A percentile compares a stretch with the other conserved stretches of the same genome.
phyloP scores from a whole-genome alignment of 306 rosid genomes.

The Rosa rugosa region DNA sequence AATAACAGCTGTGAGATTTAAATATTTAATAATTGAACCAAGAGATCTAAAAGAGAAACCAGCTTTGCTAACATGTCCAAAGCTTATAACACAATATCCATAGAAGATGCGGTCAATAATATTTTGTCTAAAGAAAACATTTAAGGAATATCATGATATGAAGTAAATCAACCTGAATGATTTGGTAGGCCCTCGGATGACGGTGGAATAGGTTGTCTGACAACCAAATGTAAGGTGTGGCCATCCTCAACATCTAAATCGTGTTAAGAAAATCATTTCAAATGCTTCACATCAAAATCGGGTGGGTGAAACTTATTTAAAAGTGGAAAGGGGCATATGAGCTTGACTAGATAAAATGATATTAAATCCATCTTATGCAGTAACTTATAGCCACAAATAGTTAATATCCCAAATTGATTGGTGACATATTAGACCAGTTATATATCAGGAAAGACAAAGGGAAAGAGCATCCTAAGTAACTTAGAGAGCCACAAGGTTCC shows the following conservation, averaged over 20 bases:
- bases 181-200: conserved; percentile 53
- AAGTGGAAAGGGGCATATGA: background rate
- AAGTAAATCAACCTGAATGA: conserved; percentile 62
- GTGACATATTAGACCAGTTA: background rate
- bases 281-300: conserved; percentile 16
- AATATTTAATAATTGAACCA: background rate
- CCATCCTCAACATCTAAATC: conserved; percentile 96
- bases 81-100: background rate
- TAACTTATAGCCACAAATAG: background rate
- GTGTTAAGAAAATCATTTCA: conserved; percentile 44
- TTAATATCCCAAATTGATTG: background rate
- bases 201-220: conserved; percentile 71
- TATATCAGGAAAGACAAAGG: background rate
- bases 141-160: conserved; percentile 4
- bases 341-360: background rate
- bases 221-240: conserved; percentile 96
- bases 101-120: background rate
- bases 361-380: background rate
- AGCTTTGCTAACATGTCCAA: background rate
- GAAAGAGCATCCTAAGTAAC: conserved; percentile 3
- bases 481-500: background rate
- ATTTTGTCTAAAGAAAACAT: background rate
- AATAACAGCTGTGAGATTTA: background rate
- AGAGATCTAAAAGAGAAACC: background rate
- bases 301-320: background rate